Base-by-base conservation (phyloP, 441 rosid genomes). In the Syzygium malaccense region DNA sequence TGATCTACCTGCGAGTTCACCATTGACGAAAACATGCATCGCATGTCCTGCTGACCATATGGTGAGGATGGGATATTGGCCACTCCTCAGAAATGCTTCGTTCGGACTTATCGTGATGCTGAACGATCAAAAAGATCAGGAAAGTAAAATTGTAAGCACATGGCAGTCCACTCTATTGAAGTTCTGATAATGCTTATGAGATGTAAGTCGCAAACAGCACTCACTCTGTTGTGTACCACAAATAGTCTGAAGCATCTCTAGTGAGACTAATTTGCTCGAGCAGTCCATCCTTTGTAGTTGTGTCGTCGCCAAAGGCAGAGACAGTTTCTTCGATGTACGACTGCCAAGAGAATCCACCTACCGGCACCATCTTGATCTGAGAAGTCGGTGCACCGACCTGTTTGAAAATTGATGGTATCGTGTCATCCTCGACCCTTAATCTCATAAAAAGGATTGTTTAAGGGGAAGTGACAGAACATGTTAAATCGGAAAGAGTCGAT, bases 161-260 rank as follows among this genome's bases (percentile, higher is more conserved):
- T 60, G 85, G 84, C 85, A 86, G 83, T 28, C 26, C 45, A 32
- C 10, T 86, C 55, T 84, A 55, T 85, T 68, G 23, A 62, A 51
- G 83, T 62, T 87, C 64, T 89, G 20, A 20, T 32, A 75, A 48
- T 45, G 26, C n/a, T 45, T 20, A 15, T 25, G 68, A 41, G n/a
- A n/a, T 33, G 84, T 33, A 78, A n/a, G 56, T 55, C 53, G 45
- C 13, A 62, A 45, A 85, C 83, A 37, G 86, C 86, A 92, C 93
- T 91, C 56, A 91, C 93, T 91, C 89, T 89, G 91, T 90, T 66
- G 88, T 87, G 86, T 90, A 91, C 93, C 93, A 91, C 62, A 91
- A 86, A 62, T 91, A 91, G 90, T 91, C 93, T 15, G 92, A 79
- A 32, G 53, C 58, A 83, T 91, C 91, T 89, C 91, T 87, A 11